Percentiles rank a stretch among this genome's conserved stretches.
phyloP scores from a whole-genome alignment of 2,329 filamentous ascomycete genomes.

The Trichoderma afroharzianum region DNA sequence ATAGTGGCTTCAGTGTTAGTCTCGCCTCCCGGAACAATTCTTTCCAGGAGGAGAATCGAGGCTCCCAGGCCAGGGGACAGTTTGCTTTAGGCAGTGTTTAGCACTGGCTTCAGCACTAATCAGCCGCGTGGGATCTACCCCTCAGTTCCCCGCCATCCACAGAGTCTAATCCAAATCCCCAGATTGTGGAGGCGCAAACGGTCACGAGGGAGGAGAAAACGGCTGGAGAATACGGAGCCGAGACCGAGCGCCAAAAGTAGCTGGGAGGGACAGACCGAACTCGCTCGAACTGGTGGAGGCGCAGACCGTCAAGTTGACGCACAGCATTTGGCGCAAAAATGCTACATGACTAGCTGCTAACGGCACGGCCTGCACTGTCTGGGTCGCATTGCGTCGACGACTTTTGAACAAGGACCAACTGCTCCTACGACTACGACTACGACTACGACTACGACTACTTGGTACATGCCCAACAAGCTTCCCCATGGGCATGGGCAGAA shows the following conservation, averaged over 20 bases:
- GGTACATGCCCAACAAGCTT: neutral
- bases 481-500: neutral
- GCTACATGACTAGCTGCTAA: neutral
- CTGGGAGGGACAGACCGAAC: neutral
- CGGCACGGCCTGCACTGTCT: neutral
- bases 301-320: neutral
- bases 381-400: neutral
- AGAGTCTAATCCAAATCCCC: neutral
- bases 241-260: neutral
- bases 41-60: conserved; percentile 13
- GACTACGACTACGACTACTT: neutral
- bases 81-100: neutral
- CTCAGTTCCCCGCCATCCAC: conserved; percentile 14
- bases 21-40: conserved; percentile 14
- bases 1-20: neutral
- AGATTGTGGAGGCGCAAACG: conserved; percentile 13
- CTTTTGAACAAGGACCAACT: too few relatives aligned
- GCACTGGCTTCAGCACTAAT: neutral
- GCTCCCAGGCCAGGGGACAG: neutral
- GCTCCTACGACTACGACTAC: neutral
- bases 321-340: neutral
- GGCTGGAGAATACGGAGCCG: neutral
- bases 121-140: conserved; percentile 11
- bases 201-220: conserved; percentile 10
- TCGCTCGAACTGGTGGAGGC: neutral